Evolutionary conservation across 352 stramenopile species (phyloP).

Genomic region (Phytopythium oedochilum): DNA sequence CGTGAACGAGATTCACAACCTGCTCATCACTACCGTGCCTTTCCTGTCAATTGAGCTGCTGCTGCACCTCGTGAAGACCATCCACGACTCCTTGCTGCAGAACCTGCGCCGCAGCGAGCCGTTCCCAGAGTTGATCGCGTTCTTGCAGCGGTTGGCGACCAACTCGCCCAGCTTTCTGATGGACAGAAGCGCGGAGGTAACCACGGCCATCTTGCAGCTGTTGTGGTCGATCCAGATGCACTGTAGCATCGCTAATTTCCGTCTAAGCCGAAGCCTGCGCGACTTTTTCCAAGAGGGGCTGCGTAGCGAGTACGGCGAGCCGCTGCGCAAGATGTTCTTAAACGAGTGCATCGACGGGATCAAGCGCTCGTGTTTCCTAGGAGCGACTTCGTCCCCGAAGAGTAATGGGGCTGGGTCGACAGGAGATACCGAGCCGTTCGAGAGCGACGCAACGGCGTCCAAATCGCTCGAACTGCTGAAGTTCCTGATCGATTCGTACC

Average conservation of each 20-base stretch:
- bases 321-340: conserved; percentile 61
- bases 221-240: conserved; percentile 84
- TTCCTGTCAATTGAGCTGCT: conserved; percentile 72
- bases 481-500: conserved; percentile 85
- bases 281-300: conserved; percentile 84
- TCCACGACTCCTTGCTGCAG: conserved; percentile 47
- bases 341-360: conserved; percentile 75
- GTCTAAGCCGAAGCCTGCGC: conserved; percentile 56
- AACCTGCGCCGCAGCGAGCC: conserved; percentile 48
- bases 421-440: conserved; percentile 6
- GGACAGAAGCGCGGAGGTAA: conserved; percentile 57
- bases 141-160: conserved; percentile 72
- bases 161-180: conserved; percentile 69
- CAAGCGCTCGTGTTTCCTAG: conserved; percentile 59
- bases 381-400: conserved; percentile 4
- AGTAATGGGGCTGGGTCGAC: not conserved
- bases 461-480: conserved; percentile 81
- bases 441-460: conserved; percentile 43
- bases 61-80: conserved; percentile 64
- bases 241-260: conserved; percentile 50
- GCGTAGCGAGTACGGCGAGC: conserved; percentile 64
- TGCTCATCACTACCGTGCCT: conserved; percentile 71
- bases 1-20: conserved; percentile 77
- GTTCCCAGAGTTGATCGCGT: conserved; percentile 68
- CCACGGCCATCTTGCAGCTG: conserved; percentile 60